Percentiles rank a stretch among this genome's conserved stretches.
Conservation (phyloP, 1,284 basidiomycete species). For the Cystobasidium slooffiae region DNA sequence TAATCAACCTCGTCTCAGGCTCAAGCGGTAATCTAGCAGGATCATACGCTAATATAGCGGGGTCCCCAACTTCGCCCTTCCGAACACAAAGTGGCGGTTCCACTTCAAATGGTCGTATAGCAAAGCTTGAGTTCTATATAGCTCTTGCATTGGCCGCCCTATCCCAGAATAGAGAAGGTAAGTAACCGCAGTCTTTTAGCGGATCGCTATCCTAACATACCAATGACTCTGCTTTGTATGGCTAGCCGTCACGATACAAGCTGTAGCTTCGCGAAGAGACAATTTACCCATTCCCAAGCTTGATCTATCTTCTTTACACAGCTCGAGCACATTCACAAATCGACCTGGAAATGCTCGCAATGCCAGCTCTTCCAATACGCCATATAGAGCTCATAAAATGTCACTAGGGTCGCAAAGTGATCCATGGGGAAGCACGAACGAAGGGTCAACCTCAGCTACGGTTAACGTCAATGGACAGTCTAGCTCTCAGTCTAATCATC, state of each 20-base stretch:
- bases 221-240: neutral
- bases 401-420: slow-evolving; percentile 21
- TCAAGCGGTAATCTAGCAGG: neutral
- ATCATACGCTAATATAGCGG: slow-evolving; percentile 3
- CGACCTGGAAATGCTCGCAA: slow-evolving; percentile 11
- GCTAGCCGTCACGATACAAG: neutral
- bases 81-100: neutral
- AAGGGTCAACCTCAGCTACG: neutral
- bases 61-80: slow-evolving; percentile 9
- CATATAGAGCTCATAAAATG: slow-evolving; percentile 13
- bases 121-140: slow-evolving; percentile 83
- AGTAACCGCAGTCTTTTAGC: neutral
- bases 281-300: slow-evolving; percentile 30
- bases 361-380: slow-evolving; percentile 11
- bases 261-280: slow-evolving; percentile 68
- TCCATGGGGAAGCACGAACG: slow-evolving; percentile 22
- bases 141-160: slow-evolving; percentile 81
- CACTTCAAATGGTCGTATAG: slow-evolving; percentile 63
- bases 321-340: neutral
- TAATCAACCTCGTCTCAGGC: slow-evolving; percentile 39
- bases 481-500: too few relatives aligned
- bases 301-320: slow-evolving; percentile 17
- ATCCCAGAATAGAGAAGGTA: slow-evolving; percentile 79
- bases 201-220: neutral
- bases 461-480: neutral